Base-by-base conservation (phyloP, 768 basidiomycete genomes). In the Tulasnella sp. region DNA sequence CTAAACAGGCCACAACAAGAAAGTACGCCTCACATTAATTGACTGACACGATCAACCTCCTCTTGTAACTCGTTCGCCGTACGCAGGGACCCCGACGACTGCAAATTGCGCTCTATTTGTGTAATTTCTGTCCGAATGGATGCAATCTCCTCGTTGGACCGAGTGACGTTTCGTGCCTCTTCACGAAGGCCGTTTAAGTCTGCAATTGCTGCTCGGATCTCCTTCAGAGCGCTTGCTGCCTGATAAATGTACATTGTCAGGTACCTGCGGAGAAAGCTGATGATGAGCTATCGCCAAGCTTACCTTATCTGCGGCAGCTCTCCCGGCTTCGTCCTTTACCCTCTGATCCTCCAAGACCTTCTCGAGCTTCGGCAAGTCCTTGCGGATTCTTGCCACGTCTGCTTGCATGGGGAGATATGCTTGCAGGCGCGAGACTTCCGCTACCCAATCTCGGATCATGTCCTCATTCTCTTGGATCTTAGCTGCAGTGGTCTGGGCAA, bases 41-140 rank as follows among this genome's bases (percentile, higher is more conserved):
- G 73, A 1, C 77, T 75, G 23, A 94, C 68, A 1, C 73, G 71
- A 56, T 86, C 81, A 4, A 96, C 74, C 67, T 96, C 85, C 24
- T 65, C 72, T 69, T 97, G 87, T 15, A 97, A 85, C 49, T 94
- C 92, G 48, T 91, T 88, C 0, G 81, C 79, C 1, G 93, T 92
- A 70, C 83, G 88, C 13, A 80, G 78, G 32, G 85, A 86, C 1
- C 93, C 94, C 1, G 83, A 83, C 5, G 78, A 72, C 19, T 77
- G 73, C 15, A 99, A 77, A 49, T 86, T 81, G 49, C 73, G 73
- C 70, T 96, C 89, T 47, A 92, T 73, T 49, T 75, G 73, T 8
- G 69, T 63, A 47, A 86, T 79, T 41, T 92, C 88, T 43, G 77
- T 73, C 54, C 77, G 75, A 17, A 90, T 76, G 13, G 75, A 75